A percentile compares a stretch with the other conserved stretches of the same genome.
phyloP scores from a whole-genome alignment of 768 basidiomycete genomes.

The Pholiota molesta region DNA sequence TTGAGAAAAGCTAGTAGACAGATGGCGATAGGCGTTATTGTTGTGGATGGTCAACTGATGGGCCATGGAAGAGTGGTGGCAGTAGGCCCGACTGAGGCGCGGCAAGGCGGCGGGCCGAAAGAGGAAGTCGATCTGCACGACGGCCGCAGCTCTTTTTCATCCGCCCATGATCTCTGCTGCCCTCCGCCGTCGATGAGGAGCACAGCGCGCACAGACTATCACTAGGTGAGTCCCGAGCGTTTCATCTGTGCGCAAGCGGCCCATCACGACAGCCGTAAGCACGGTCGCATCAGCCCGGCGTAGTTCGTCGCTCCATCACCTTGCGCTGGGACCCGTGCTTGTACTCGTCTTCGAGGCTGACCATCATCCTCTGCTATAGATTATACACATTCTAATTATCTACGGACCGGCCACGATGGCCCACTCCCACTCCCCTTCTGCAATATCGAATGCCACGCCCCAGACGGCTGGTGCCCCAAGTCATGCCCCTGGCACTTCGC shows the following conservation, averaged over 20 bases:
- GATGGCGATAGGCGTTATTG: background rate
- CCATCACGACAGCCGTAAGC: conserved; percentile 1
- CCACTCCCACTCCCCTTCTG: background rate
- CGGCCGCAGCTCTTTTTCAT: background rate
- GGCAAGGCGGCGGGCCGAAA: conserved; percentile 8
- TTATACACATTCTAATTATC: conserved; percentile 5
- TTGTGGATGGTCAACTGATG: background rate
- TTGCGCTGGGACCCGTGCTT: background rate
- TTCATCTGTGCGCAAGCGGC: background rate
- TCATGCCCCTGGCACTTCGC: background rate
- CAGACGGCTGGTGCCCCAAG: background rate
- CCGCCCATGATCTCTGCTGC: conserved; percentile 8
- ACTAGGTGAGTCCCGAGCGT: conserved; percentile 1
- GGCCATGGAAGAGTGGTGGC: background rate
- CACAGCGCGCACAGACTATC: conserved; percentile 6
- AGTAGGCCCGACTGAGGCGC: background rate
- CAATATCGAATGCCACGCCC: background rate
- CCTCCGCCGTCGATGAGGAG: conserved; percentile 2
- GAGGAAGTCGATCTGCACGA: conserved; percentile 1
- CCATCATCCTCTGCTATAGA: background rate
- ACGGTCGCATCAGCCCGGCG: background rate
- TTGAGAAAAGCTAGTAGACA: background rate
- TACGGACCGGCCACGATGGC: background rate
- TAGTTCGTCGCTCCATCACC: conserved; percentile 5
- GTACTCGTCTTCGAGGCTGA: conserved; percentile 1